A percentile compares a stretch with the other conserved stretches of the same genome.
phyloP scores from a whole-genome alignment of 2,329 filamentous ascomycete species.

The Verruconis gallopava region DNA sequence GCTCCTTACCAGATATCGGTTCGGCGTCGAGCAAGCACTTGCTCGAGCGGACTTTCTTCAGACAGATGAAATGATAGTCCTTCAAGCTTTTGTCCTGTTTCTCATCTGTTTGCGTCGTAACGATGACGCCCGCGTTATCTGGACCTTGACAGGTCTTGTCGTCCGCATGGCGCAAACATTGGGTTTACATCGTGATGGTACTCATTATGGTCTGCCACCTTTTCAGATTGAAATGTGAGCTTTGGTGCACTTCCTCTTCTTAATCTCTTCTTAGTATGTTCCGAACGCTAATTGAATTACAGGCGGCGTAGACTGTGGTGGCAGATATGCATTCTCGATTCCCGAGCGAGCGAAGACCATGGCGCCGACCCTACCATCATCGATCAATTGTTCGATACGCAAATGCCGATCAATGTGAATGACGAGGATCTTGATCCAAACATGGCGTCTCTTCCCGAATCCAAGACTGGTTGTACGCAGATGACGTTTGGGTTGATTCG shows the following conservation, averaged over 20 bases:
- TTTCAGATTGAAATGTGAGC: constrained; percentile 46
- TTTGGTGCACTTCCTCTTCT: not conserved
- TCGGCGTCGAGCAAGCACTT: constrained; percentile 50
- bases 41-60: constrained; percentile 50
- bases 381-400: constrained; percentile 44
- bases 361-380: constrained; percentile 48
- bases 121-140: constrained; percentile 37
- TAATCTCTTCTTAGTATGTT: not conserved
- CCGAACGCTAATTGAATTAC: not conserved
- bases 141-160: constrained; percentile 46
- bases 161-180: constrained; percentile 47
- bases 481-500: constrained; percentile 45
- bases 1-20: constrained; percentile 44
- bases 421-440: constrained; percentile 38
- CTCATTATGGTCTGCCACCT: constrained; percentile 40
- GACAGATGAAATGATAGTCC: constrained; percentile 46
- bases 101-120: constrained; percentile 43
- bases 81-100: constrained; percentile 51
- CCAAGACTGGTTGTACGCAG: constrained; percentile 41
- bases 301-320: constrained; percentile 45
- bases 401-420: constrained; percentile 44
- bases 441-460: constrained; percentile 35
- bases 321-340: constrained; percentile 46
- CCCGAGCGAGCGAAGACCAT: constrained; percentile 48
- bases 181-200: constrained; percentile 47